These are phyloP conservation scores for Vaccinium darrowii DNA, from an alignment of 148 eudicot genomes.

Conservation along the genomic window DNA sequence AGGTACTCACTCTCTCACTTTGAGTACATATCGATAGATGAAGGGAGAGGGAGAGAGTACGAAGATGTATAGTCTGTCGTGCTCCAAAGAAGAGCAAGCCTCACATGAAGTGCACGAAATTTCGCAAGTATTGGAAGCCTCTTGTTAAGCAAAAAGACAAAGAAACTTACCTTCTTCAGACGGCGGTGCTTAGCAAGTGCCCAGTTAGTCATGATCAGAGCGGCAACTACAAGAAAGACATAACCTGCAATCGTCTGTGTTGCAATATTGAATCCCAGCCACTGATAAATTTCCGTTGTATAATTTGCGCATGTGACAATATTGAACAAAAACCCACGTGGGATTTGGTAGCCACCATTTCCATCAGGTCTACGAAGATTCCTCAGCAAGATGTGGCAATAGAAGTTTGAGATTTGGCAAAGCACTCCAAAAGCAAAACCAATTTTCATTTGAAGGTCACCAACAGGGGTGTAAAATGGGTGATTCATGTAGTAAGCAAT, in stretches of 20 bases:
- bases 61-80: neutral
- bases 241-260: constrained; percentile 94
- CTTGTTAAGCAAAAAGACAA: neutral
- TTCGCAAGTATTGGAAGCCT: neutral
- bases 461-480: constrained; percentile 86
- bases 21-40: neutral
- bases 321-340: constrained; percentile 90
- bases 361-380: constrained; percentile 67
- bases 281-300: constrained; percentile 96
- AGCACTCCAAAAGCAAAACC: constrained; percentile 81
- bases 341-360: constrained; percentile 84
- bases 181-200: constrained; percentile 97
- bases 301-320: constrained; percentile 97
- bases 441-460: constrained; percentile 86
- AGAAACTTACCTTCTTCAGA: constrained; percentile 64
- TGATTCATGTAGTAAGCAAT: constrained; percentile 92
- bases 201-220: constrained; percentile 93
- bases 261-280: constrained; percentile 98
- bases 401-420: constrained; percentile 81
- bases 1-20: too few relatives aligned
- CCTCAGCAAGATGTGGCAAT: constrained; percentile 90
- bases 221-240: constrained; percentile 79
- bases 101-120: neutral
- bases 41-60: neutral
- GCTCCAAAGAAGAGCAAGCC: neutral